Percentiles rank a stretch among this genome's conserved stretches.
Conservation (phyloP, 2,329 filamentous ascomycete genomes). For the Talaromyces piceae region DNA sequence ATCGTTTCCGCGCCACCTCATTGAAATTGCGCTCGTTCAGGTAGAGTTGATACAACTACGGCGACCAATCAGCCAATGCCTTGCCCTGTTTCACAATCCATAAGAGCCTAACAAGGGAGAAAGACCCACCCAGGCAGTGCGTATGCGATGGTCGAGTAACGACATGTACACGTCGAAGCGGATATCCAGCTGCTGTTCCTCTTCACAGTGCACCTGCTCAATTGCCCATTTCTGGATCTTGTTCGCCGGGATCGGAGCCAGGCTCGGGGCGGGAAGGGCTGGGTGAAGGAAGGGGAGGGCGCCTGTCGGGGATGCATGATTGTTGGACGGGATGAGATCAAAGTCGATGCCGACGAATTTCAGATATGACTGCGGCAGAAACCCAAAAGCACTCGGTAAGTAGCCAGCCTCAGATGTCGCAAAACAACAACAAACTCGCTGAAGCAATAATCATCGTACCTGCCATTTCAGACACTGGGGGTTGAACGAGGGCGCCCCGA, state of each 20-base stretch:
- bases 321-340: constrained; percentile 64
- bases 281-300: constrained; percentile 82
- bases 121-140: constrained; percentile 69
- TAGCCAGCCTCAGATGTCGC: no score
- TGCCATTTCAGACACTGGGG: constrained; percentile 95
- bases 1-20: constrained; percentile 61
- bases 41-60: constrained; percentile 74
- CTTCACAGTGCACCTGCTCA: constrained; percentile 40
- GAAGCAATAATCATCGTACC: constrained; percentile 48
- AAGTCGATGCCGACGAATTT: constrained; percentile 66
- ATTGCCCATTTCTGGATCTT: constrained; percentile 64
- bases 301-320: constrained; percentile 86
- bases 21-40: constrained; percentile 59
- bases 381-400: neutral
- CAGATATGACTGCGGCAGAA: constrained; percentile 61
- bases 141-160: constrained; percentile 67
- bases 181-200: constrained; percentile 46
- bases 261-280: constrained; percentile 31
- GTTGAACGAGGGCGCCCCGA: constrained; percentile 71
- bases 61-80: no score
- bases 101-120: no score
- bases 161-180: constrained; percentile 69
- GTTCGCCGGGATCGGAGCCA: constrained; percentile 50
- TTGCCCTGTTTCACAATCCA: no score
- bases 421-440: no score